Evolutionary conservation across 73 alveolate species (phyloP).

Genomic region (Diophrys appendiculata): DNA sequence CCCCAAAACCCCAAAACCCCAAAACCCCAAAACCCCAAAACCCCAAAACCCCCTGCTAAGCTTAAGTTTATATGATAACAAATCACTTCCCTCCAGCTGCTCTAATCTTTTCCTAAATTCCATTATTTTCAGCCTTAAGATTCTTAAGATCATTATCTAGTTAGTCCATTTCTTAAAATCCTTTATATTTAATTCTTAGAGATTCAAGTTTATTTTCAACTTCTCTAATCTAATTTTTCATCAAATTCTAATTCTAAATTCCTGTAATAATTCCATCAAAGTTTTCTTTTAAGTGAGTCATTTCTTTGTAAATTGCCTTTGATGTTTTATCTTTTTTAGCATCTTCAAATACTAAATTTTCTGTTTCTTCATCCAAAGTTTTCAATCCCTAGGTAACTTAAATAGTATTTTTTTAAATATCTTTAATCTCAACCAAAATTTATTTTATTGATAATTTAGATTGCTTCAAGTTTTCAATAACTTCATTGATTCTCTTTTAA

Average conservation of each 20-base stretch:
- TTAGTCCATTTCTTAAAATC: slow-evolving; percentile 36
- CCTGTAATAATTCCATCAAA: slow-evolving; percentile 45
- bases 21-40: no score
- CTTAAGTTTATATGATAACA: no score
- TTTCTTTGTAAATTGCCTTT: slow-evolving; percentile 53
- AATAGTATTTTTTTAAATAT: slow-evolving; percentile 43
- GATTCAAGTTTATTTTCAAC: slow-evolving; percentile 47
- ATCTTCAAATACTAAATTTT: slow-evolving; percentile 54
- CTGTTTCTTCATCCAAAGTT: slow-evolving; percentile 53
- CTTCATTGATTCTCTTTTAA: slow-evolving; percentile 61
- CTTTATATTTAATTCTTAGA: slow-evolving; percentile 54
- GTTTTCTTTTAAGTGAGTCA: slow-evolving; percentile 50
- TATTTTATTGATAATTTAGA: slow-evolving; percentile 43
- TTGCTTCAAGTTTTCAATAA: slow-evolving; percentile 53
- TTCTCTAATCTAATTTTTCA: slow-evolving; percentile 54
- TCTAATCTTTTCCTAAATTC: neutral
- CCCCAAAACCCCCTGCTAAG: no score
- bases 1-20: no score
- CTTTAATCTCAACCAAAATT: slow-evolving; percentile 36
- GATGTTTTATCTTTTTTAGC: slow-evolving; percentile 65
- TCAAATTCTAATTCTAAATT: slow-evolving; percentile 54
- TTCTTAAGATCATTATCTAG: slow-evolving; percentile 44
- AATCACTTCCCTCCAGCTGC: no score
- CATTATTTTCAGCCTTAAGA: slow-evolving; percentile 36
- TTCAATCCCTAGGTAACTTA: slow-evolving; percentile 27